Conservation (phyloP, 2,329 filamentous ascomycete species). For the Colletotrichum aenigma region DNA sequence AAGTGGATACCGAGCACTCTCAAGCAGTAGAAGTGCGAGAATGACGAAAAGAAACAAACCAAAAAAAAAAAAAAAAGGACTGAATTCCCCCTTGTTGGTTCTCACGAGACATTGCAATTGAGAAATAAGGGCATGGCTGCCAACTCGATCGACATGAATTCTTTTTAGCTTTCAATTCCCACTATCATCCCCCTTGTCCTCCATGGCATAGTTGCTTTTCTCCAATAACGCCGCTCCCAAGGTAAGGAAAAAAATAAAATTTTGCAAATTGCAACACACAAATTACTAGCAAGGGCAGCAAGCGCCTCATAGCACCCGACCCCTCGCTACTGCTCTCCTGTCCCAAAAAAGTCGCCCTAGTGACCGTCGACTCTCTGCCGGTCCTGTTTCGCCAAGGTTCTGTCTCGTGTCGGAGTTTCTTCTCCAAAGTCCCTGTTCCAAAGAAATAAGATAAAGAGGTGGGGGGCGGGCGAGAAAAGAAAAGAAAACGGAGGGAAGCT, state of each 20-base stretch:
- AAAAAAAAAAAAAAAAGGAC: not conserved
- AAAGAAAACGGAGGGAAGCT: not conserved
- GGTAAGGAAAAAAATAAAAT: not conserved
- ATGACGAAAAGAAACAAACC: not conserved
- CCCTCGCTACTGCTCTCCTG: not conserved
- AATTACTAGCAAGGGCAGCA: slow-evolving; percentile 1
- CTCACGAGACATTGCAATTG: not conserved
- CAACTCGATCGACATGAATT: not conserved
- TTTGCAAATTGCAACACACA: slow-evolving; percentile 8
- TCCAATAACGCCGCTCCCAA: slow-evolving; percentile 2
- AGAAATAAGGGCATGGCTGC: not conserved
- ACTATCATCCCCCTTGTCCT: not conserved
- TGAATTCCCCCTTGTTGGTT: not conserved
- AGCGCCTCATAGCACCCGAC: not conserved
- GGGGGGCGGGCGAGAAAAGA: not conserved
- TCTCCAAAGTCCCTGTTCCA: slow-evolving; percentile 6
- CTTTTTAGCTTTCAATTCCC: not conserved
- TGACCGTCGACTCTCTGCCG: slow-evolving; percentile 9
- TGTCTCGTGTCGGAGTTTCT: slow-evolving; percentile 17
- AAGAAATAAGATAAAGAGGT: not conserved
- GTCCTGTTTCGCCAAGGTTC: slow-evolving; percentile 14
- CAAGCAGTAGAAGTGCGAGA: not conserved
- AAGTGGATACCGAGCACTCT: not conserved
- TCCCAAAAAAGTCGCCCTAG: not conserved
- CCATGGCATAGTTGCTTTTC: slow-evolving; percentile 13